Percentiles rank a stretch among this genome's conserved stretches.
These are phyloP conservation scores for Chalaropsis ovoidea DNA, from an alignment of 2,329 filamentous ascomycete species.

Conservation along the genomic window DNA sequence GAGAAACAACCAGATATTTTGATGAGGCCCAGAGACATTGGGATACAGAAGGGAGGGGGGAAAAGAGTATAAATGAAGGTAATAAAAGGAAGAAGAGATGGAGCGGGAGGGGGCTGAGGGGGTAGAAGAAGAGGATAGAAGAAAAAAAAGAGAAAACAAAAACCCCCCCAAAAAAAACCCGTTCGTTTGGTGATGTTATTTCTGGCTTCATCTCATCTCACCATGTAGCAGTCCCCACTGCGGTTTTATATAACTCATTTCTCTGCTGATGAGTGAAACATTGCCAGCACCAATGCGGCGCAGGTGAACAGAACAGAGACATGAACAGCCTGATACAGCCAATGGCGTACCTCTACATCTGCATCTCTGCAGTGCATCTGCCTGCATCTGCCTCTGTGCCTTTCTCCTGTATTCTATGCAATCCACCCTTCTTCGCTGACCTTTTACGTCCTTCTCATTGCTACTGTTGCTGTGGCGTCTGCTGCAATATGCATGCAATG, in stretches of 20 bases:
- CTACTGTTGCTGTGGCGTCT: background rate
- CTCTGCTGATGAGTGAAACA: background rate
- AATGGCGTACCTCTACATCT: no score
- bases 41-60: background rate
- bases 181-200: background rate
- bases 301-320: background rate
- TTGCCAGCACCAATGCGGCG: background rate
- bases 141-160: no score
- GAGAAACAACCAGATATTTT: background rate
- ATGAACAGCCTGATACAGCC: no score
- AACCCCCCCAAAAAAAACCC: background rate
- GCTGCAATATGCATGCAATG: conserved; percentile 9
- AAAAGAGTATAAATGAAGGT: background rate
- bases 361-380: no score
- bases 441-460: background rate
- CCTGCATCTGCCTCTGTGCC: background rate
- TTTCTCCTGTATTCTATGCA: background rate
- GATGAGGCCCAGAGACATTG: conserved; percentile 1
- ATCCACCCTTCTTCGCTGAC: background rate
- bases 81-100: no score
- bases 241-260: background rate
- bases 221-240: background rate
- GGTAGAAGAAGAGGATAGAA: no score
- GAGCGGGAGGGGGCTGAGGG: no score
- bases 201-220: background rate